phyloP scores from a whole-genome alignment of 345 rosid species.

The Cardamine chenopodiifolia region DNA sequence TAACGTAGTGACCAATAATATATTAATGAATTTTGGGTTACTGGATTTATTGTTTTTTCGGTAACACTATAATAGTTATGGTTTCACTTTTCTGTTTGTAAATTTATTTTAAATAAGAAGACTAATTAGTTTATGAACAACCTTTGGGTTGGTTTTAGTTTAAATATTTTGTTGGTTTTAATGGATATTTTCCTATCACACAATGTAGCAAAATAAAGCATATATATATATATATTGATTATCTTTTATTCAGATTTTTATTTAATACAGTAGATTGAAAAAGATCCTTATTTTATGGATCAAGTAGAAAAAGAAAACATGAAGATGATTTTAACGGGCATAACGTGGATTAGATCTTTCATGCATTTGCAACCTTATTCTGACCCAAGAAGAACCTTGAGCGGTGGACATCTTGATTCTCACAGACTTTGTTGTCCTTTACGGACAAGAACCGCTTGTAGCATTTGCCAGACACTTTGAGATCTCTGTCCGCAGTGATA shows the following conservation, averaged over 20 bases:
- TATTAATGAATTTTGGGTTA: too few relatives aligned
- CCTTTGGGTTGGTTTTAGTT: too few relatives aligned
- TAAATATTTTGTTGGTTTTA: too few relatives aligned
- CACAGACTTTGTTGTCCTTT: background rate
- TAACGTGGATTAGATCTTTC: background rate
- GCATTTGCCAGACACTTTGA: constrained; percentile 30
- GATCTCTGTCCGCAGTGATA: too few relatives aligned
- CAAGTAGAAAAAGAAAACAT: background rate
- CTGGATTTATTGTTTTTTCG: too few relatives aligned
- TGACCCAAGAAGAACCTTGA: background rate
- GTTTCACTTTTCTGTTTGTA: too few relatives aligned
- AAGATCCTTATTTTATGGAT: constrained; percentile 23
- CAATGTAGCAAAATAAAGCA: too few relatives aligned
- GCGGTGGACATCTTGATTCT: background rate
- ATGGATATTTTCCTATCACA: background rate
- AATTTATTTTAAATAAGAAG: too few relatives aligned
- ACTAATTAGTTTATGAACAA: too few relatives aligned
- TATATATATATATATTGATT: background rate
- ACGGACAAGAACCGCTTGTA: constrained; percentile 3
- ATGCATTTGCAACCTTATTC: constrained; percentile 11
- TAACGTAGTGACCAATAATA: too few relatives aligned
- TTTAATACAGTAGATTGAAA: background rate
- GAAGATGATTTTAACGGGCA: too few relatives aligned
- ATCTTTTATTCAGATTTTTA: background rate
- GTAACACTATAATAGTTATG: too few relatives aligned